Base-by-base conservation (phyloP, 768 basidiomycete genomes). In the Pisolithus sp. region DNA sequence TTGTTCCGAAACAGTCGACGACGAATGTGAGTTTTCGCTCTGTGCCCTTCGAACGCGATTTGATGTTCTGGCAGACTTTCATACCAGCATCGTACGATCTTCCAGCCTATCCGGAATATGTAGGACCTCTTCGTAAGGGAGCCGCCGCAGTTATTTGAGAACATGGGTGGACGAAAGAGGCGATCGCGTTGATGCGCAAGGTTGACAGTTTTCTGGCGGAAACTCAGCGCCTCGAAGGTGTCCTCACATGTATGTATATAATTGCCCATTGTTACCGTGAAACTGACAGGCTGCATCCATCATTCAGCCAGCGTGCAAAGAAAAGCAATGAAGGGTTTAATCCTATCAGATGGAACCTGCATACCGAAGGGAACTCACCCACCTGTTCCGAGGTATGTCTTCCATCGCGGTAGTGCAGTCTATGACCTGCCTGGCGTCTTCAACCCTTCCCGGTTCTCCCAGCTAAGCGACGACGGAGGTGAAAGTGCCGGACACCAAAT, bases 381-480 rank as follows among this genome's bases (percentile, higher is more conserved):
- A 5, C 30, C 59, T 2, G 61, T 58, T 10, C 57, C 68, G 3
- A 30, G n/a, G 1, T 46, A 48, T 17, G 59, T 59, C 6, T 36
- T 62, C 0, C 67, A 68, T 41, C 52, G 23, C 2, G 60, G 66
- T 15, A 39, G 52, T 9, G 40, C 28, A 5, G 4, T 54, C 3
- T 75, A 77, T 43, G 54, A 67, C 1, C 61, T 72, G 36, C 53
- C 76, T 0, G 21, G 62, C 0, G 52, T 50, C 4, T 76, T 83
- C 53, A 69, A 79, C 36, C 74, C 74, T 0, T 79, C 77, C 62
- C 76, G 81, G 2, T 82, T 79, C 56, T 63, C 69, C 0, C 59
- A 68, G 12, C 63, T 71, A 55, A 56, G 65, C 42, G 64, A 72
- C n/a, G 57, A 49, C 28, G 59, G 66, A 2, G 69, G 55, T 2